phyloP scores from a whole-genome alignment of 345 rosid genomes.

The Camelina laxa region DNA sequence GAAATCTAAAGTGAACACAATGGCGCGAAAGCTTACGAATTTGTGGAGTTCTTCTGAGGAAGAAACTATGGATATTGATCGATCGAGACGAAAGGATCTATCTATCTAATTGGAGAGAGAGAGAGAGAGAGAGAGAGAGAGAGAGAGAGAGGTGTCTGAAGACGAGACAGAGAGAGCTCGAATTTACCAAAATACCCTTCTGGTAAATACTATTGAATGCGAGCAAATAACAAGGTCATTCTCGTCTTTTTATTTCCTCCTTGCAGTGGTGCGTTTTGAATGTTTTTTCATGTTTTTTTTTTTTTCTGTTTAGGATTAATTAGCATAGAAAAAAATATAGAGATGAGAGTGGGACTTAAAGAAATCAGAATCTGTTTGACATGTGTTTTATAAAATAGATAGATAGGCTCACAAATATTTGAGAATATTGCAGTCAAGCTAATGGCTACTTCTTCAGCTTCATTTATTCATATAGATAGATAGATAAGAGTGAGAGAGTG shows the following conservation, averaged over 20 bases:
- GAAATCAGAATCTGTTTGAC: slow-evolving; percentile 5
- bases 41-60: slow-evolving; percentile 13
- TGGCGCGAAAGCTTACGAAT: slow-evolving; percentile 37
- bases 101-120: background rate
- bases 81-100: slow-evolving; percentile 24
- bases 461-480: slow-evolving; percentile 27
- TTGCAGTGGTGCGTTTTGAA: too few relatives aligned
- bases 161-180: background rate
- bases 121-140: background rate
- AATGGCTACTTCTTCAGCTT: slow-evolving; percentile 20
- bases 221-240: background rate
- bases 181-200: slow-evolving; percentile 20
- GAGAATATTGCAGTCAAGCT: slow-evolving; percentile 17
- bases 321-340: background rate
- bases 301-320: background rate
- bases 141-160: background rate
- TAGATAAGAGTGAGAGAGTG: background rate
- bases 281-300: too few relatives aligned
- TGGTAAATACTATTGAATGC: background rate
- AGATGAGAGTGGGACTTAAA: background rate
- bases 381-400: background rate
- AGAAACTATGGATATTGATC: slow-evolving; percentile 5
- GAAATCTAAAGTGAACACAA: slow-evolving; percentile 10
- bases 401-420: slow-evolving; percentile 3
- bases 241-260: slow-evolving; percentile 1